Base-by-base conservation (phyloP, 2,329 filamentous ascomycete species). In the Xylaria sp. region DNA sequence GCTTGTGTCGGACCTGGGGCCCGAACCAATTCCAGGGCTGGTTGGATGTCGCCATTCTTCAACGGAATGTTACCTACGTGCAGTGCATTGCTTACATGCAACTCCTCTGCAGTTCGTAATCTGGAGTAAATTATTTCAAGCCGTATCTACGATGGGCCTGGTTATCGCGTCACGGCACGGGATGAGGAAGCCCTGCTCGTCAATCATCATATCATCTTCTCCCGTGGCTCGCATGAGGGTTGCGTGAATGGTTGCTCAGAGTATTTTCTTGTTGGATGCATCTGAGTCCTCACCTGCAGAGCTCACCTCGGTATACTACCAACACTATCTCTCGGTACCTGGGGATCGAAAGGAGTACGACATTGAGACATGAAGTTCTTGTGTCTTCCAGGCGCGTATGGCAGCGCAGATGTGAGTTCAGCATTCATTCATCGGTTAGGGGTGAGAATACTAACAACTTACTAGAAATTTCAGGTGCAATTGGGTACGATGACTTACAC, bases 351-450 rank as follows among this genome's bases (percentile, higher is more conserved):
- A 46, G 11, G 39, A 47, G 44, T 23, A 39, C 53, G 63, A 49
- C 57, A 59, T 61, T 52, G 58, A 57, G 76, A 63, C 16, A 84
- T 85, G 82, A 81, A 75, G 66, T 80, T 84, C 55, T 71, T 85
- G 37, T 85, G 82, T 68, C 75, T 85, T 7, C 82, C 82, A 39
- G 82, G 82, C 63, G 80, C 82, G 19, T 84, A 80, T 68, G 82
- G 82, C 57, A 84, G 80, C 72, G 78, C 81, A 54, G 77, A 67
- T 63, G 69, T 72, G 62, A 68, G 68, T 67, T n/a, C n/a, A n/a
- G n/a, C n/a, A n/a, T 55, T 54, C 53, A 18, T 58, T 55, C 57
- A 54, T 57, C 35, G 18, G 9, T 51, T 18, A 57, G 39, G 19
- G 13, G 44, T 57, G 50, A 34, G 35, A 53, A 57, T 16, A 55